phyloP scores from a whole-genome alignment of 345 rosid species.

The Toxicodendron radicans region DNA sequence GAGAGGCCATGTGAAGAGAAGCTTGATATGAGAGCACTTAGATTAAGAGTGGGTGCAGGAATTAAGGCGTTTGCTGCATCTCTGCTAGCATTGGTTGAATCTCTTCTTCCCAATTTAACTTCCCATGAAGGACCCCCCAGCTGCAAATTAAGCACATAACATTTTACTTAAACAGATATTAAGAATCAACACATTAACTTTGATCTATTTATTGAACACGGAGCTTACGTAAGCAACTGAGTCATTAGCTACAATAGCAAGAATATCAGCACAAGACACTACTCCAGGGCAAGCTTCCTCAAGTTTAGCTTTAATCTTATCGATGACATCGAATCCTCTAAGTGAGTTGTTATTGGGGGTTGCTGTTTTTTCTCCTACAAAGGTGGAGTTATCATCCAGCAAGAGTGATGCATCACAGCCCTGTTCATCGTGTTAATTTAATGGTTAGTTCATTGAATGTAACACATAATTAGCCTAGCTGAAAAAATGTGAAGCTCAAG shows the following conservation, averaged over 20 bases:
- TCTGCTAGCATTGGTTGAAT: slow-evolving; percentile 41
- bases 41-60: slow-evolving; percentile 39
- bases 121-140: slow-evolving; percentile 50
- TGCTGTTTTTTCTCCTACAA: slow-evolving; percentile 56
- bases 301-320: slow-evolving; percentile 42
- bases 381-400: slow-evolving; percentile 44
- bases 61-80: slow-evolving; percentile 31
- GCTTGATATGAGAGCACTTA: slow-evolving; percentile 34
- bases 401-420: slow-evolving; percentile 63
- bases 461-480: too few relatives aligned
- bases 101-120: slow-evolving; percentile 49
- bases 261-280: slow-evolving; percentile 57
- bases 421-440: slow-evolving; percentile 15
- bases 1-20: slow-evolving; percentile 46
- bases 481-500: not conserved
- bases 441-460: too few relatives aligned
- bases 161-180: not conserved
- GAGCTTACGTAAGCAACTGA: slow-evolving; percentile 39
- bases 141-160: slow-evolving; percentile 20
- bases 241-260: slow-evolving; percentile 52
- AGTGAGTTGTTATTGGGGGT: slow-evolving; percentile 41
- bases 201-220: too few relatives aligned
- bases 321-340: slow-evolving; percentile 48
- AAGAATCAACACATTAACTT: not conserved
- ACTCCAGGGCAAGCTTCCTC: slow-evolving; percentile 49